Evolutionary conservation across 2,329 filamentous ascomycete species (phyloP), one percentile per base, ranked within the genome.

Genomic region (Davidsoniella neocaledoniae): DNA sequence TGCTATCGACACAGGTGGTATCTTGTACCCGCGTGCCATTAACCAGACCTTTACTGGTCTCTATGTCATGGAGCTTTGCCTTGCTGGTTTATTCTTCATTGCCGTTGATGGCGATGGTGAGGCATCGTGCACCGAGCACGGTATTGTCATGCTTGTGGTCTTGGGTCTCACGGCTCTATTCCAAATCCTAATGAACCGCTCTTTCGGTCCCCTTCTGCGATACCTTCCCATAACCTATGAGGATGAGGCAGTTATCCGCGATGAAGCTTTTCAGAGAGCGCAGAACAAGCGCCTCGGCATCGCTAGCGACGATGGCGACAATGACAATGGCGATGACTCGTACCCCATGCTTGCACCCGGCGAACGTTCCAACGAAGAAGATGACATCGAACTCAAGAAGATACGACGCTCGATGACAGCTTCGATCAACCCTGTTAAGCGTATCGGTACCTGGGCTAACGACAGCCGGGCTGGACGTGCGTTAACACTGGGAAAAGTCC

Each of bases 151-250:
- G 86, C 79, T 95, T 50, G 68, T 93, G 3, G 73, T 80, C 2
- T 59, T 83, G 1, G 59, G 78, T 43, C 66, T 90, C 10, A 98
- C 91, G 0, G 64, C 74, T 1, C 58, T 86, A 3, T 98, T 83
- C 58, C 91, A 98, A 61, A 64, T 81, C 39, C 66, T 93, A 1
- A 71, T 96, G 47, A 94, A 94, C 62, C 68, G 71, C 49, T 83
- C 87, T 0, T 96, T 98, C 57, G 76, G 77, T 0, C 90, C 91
- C 2, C 72, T 98, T 8, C 81, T 94, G 61, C 77, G 83, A 38
- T 94, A 94, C 59, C 69, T 98, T 3, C 91, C 91, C 0, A 93
- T 96, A 55, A 96, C 90, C 0, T 79, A 96, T 50, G 91, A 98
- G 62, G 91, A 96, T 55, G 90, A 95, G 60, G 91, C 91, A 2